Base-by-base conservation (phyloP, 164 flowering plant species). In the Litsea cubeba region DNA sequence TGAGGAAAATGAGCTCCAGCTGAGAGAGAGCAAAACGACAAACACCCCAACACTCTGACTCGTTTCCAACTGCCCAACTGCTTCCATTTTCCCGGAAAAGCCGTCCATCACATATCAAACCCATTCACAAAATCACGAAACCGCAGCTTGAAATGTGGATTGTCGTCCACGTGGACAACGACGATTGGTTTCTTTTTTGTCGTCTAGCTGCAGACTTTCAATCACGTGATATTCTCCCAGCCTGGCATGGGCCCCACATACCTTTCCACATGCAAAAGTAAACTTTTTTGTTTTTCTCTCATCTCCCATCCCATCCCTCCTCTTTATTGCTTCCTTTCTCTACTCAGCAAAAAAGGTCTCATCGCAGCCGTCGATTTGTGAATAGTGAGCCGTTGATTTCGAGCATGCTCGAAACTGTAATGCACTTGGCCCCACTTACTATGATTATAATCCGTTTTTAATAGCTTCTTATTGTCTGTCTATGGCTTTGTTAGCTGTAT, bases 151-250 rank as follows among this genome's bases (percentile, higher is more conserved):
- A 57, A 25, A 51, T 11, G 5, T n/a, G 50, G 51, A 60, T 66
- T 2, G 54, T 15, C 25, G 10, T 35, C 57, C 72, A 73, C 76
- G 76, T 70, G 76, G 75, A 73, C 76, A 54, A 51, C 54, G 17
- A 64, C 23, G 10, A 32, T 64, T 50, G 64, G 30, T 76, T 3
- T 4, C 46, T 2, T 5, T 71, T 10, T 18, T 51, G 65, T 68
- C 54, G 71, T 68, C 25, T 4, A 68, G 69, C 71, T 6, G 46
- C 65, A 58, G 32, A 81, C 82, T 68, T 50, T 71, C 71, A 14
- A 76, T 82, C 90, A 88, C 88, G 88, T 86, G 90, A 87, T 88
- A 86, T 86, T 88, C 89, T 82, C 81, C 79, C 92, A 88, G 92
- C 78, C 90, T 88, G 92, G 76, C 3, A 7, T 82, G 78, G 84